These are phyloP conservation scores for Monilinia polystroma DNA, from an alignment of 2,329 filamentous ascomycete genomes.

Conservation along the genomic window DNA sequence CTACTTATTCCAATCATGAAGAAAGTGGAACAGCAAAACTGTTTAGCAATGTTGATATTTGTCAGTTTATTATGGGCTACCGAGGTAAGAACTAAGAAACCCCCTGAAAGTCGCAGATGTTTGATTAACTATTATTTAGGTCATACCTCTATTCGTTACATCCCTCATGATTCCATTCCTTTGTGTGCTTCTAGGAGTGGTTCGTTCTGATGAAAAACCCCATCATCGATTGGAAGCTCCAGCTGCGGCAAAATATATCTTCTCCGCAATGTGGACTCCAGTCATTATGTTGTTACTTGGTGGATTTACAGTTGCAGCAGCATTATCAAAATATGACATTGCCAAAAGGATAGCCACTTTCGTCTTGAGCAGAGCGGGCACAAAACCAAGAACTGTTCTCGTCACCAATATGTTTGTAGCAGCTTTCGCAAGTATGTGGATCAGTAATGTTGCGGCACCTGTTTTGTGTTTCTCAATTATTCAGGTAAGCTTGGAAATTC, in stretches of 20 bases:
- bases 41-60: conserved; percentile 87
- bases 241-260: conserved; percentile 78
- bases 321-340: conserved; percentile 94
- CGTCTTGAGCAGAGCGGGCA: conserved; percentile 93
- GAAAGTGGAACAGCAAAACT: conserved; percentile 89
- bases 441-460: conserved; percentile 95
- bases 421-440: conserved; percentile 97
- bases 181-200: conserved; percentile 80
- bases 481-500: conserved; percentile 56
- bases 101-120: conserved; percentile 29
- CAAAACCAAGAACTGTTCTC: conserved; percentile 81
- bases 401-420: conserved; percentile 99
- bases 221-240: conserved; percentile 73
- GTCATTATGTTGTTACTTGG: conserved; percentile 98
- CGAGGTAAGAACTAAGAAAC: conserved; percentile 58
- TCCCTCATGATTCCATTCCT: conserved; percentile 92
- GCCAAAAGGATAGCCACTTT: conserved; percentile 97
- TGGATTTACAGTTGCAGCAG: conserved; percentile 93
- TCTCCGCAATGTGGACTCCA: conserved; percentile 97
- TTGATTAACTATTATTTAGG: conserved; percentile 49
- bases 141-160: conserved; percentile 95
- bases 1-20: conserved; percentile 80
- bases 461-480: conserved; percentile 98
- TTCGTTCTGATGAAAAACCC: conserved; percentile 71
- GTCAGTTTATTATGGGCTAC: conserved; percentile 96